Evolutionary conservation across 495 filamentous ascomycete genomes (phyloP).

Genomic region (Neurospora sp.): DNA sequence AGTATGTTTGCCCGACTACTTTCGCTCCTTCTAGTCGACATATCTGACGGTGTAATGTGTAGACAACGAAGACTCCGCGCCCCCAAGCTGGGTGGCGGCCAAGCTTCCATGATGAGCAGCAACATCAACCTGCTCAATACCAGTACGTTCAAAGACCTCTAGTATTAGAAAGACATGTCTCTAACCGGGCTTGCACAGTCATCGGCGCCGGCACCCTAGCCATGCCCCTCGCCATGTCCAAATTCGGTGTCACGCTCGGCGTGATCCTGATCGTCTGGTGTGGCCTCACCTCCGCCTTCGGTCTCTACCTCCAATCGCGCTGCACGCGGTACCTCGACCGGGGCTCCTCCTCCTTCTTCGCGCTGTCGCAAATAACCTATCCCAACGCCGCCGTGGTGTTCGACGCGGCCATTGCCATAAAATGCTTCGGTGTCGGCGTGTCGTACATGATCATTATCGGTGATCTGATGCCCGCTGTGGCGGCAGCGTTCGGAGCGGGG

Average conservation of each 20-base stretch:
- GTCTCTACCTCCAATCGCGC: constrained; percentile 85
- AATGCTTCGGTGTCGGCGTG: constrained; percentile 95
- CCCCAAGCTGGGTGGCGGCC: constrained; percentile 45
- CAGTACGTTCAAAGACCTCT: constrained; percentile 40
- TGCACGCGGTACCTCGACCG: constrained; percentile 88
- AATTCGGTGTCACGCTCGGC: constrained; percentile 81
- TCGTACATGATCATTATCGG: constrained; percentile 98
- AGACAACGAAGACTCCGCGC: constrained; percentile 26
- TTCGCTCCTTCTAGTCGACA: background rate
- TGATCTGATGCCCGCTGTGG: constrained; percentile 93
- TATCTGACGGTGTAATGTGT: background rate
- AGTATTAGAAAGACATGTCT: too few species aligned
- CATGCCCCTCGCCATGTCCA: constrained; percentile 86
- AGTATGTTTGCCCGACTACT: background rate
- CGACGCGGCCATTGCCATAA: constrained; percentile 92
- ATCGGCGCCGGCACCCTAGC: constrained; percentile 89
- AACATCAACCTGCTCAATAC: constrained; percentile 95
- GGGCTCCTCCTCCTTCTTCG: constrained; percentile 75
- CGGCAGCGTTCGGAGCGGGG: constrained; percentile 54
- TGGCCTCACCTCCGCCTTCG: constrained; percentile 77
- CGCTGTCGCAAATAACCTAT: constrained; percentile 89
- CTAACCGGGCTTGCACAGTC: constrained; percentile 40
- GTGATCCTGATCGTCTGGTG: constrained; percentile 83
- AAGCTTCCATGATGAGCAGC: constrained; percentile 83
- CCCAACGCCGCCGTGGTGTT: constrained; percentile 94